phyloP scores from a whole-genome alignment of 2,329 filamentous ascomycete species.

The Cladorrhinum sp. region DNA sequence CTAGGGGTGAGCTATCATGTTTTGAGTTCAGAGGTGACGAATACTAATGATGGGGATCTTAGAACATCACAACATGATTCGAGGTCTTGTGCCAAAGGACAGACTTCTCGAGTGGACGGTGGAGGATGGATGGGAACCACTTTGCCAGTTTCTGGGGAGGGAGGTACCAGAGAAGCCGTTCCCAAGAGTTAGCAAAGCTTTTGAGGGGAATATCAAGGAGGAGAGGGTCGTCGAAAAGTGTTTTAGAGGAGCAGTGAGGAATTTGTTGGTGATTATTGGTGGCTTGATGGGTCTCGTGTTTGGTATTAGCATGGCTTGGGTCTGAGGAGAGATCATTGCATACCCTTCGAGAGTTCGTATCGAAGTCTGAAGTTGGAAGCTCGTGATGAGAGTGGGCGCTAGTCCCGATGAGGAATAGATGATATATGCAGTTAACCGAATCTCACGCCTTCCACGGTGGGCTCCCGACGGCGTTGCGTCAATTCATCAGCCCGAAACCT shows the following conservation, averaged over 20 bases:
- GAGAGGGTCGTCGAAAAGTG: neutral
- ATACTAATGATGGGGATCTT: neutral
- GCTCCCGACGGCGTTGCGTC: neutral
- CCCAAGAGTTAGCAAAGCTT: neutral
- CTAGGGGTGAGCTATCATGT: neutral
- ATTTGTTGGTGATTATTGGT: neutral
- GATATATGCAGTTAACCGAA: neutral
- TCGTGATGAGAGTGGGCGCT: neutral
- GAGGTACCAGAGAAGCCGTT: neutral
- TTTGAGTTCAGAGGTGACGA: neutral
- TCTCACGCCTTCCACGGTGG: neutral
- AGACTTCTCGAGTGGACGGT: constrained; percentile 8
- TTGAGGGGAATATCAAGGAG: neutral
- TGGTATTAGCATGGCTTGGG: too few species aligned
- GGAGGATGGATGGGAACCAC: constrained; percentile 10
- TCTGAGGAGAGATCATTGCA: too few species aligned
- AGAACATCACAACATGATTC: constrained; percentile 4
- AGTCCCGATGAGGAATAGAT: neutral
- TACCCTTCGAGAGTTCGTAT: too few species aligned
- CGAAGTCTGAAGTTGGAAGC: too few species aligned
- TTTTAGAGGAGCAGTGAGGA: neutral
- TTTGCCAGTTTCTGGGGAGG: constrained; percentile 10
- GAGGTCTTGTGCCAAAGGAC: constrained; percentile 6
- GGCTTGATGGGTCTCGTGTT: neutral
- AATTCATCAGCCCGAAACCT: neutral